phyloP scores from a whole-genome alignment of 768 basidiomycete genomes.

The Tulasnella calospora region DNA sequence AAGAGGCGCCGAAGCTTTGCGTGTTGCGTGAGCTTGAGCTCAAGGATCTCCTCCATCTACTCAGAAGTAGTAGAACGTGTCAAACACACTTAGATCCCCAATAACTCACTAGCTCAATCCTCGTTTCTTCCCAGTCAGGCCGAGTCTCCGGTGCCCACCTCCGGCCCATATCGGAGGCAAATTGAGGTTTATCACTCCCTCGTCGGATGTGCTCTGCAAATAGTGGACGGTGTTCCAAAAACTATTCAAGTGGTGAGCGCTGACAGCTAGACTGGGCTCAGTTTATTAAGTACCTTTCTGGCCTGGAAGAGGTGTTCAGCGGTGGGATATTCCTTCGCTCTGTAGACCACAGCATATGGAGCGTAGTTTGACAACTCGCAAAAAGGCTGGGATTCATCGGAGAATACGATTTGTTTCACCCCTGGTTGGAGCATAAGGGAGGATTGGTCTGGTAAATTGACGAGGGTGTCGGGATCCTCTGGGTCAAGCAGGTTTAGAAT shows the following conservation, averaged over 20 bases:
- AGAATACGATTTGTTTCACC: too few species aligned
- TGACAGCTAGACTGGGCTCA: neutral
- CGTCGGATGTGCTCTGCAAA: constrained; percentile 30
- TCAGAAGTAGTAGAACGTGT: too few species aligned
- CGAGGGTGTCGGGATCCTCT: too few species aligned
- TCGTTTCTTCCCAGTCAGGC: constrained; percentile 25
- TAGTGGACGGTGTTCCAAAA: constrained; percentile 22
- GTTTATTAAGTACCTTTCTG: constrained; percentile 12
- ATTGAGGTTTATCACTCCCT: neutral
- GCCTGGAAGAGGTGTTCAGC: constrained; percentile 25
- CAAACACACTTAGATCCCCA: neutral
- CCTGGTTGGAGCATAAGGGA: too few species aligned
- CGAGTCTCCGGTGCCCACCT: constrained; percentile 15
- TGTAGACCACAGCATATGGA: neutral
- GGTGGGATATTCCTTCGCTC: constrained; percentile 18
- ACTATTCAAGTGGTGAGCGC: constrained; percentile 15
- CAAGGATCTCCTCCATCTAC: constrained; percentile 30
- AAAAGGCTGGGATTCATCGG: neutral
- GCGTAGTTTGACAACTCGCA: constrained; percentile 17
- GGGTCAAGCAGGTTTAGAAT: too few species aligned
- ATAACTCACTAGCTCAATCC: neutral
- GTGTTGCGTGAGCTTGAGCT: constrained; percentile 30
- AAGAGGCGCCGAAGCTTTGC: constrained; percentile 22
- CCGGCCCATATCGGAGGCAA: constrained; percentile 25
- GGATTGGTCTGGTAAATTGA: too few species aligned